Conservation (phyloP, 768 basidiomycete genomes). For the Leccinum uliginosum region DNA sequence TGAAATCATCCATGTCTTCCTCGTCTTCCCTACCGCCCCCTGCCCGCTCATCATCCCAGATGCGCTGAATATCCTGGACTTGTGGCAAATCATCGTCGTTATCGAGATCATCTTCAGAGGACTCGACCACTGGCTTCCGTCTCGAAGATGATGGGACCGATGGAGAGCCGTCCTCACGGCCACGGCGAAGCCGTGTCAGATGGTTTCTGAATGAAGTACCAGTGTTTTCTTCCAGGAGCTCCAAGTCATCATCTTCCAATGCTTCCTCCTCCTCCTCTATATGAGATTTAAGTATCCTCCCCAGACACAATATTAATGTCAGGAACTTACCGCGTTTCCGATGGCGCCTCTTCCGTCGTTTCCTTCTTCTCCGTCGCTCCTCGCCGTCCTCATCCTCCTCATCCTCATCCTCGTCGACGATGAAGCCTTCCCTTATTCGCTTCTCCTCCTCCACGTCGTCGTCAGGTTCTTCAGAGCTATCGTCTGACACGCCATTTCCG, state of each 20-base stretch:
- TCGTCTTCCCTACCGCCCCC: conserved; percentile 46
- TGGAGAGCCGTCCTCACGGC: conserved; percentile 67
- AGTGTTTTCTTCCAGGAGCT: conserved; percentile 79
- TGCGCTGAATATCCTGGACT: conserved; percentile 56
- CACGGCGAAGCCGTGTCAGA: conserved; percentile 71
- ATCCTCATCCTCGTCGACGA: conserved; percentile 90
- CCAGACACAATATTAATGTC: conserved; percentile 4
- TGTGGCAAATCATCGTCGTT: conserved; percentile 48
- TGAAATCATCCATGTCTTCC: conserved; percentile 71
- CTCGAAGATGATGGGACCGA: conserved; percentile 59
- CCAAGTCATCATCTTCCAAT: conserved; percentile 86
- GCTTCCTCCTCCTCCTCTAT: conserved; percentile 55
- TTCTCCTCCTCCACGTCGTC: conserved; percentile 88
- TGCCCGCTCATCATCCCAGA: conserved; percentile 75
- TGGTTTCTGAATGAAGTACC: conserved; percentile 74
- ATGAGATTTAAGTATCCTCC: conserved; percentile 7
- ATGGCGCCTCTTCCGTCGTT: conserved; percentile 65
- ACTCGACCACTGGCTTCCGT: conserved; percentile 57
- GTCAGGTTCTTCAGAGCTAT: conserved; percentile 86
- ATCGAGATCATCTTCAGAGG: conserved; percentile 73
- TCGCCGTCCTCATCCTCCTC: conserved; percentile 69
- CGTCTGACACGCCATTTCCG: conserved; percentile 49
- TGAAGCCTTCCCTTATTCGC: conserved; percentile 82
- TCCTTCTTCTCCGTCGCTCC: conserved; percentile 53
- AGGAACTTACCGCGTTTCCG: conserved; percentile 42